These are phyloP conservation scores for Torrubiellomyces zombiae DNA, from an alignment of 2,329 filamentous ascomycete genomes.

Conservation along the genomic window DNA sequence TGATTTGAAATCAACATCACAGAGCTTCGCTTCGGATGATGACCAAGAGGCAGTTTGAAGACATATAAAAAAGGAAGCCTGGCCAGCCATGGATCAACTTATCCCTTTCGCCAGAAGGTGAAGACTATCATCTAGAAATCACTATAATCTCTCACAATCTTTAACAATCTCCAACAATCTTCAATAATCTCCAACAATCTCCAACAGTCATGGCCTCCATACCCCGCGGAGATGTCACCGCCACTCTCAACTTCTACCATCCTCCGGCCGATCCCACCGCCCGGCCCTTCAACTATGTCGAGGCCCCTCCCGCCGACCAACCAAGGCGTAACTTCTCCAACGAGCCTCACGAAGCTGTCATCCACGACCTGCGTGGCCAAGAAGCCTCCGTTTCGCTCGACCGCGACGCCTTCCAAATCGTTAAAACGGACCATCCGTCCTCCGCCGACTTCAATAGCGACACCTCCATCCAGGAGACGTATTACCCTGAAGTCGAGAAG, in stretches of 20 bases:
- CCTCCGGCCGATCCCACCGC: constrained; percentile 40
- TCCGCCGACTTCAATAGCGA: constrained; percentile 46
- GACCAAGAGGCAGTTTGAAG: too few relatives aligned
- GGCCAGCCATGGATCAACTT: too few relatives aligned
- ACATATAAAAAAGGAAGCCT: too few relatives aligned
- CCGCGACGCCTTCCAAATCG: constrained; percentile 54
- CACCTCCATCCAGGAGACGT: constrained; percentile 48
- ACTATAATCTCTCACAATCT: too few relatives aligned
- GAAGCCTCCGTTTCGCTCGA: constrained; percentile 54
- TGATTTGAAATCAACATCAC: too few relatives aligned
- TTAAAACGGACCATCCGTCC: constrained; percentile 39
- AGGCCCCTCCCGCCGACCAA: constrained; percentile 40
- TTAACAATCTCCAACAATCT: too few relatives aligned
- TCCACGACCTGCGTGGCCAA: constrained; percentile 58
- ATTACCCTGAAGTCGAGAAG: constrained; percentile 72
- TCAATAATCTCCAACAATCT: constrained; percentile 3
- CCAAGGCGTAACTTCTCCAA: constrained; percentile 49
- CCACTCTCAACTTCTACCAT: constrained; percentile 48
- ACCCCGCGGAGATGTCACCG: constrained; percentile 42
- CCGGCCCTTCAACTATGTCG: constrained; percentile 50
- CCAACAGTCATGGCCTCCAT: constrained; percentile 20
- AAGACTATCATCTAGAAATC: too few relatives aligned
- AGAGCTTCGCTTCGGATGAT: too few relatives aligned
- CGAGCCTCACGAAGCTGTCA: constrained; percentile 30
- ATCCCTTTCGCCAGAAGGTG: too few relatives aligned